phyloP scores from a whole-genome alignment of 2,329 filamentous ascomycete genomes.

The Sclerotinia minor region DNA sequence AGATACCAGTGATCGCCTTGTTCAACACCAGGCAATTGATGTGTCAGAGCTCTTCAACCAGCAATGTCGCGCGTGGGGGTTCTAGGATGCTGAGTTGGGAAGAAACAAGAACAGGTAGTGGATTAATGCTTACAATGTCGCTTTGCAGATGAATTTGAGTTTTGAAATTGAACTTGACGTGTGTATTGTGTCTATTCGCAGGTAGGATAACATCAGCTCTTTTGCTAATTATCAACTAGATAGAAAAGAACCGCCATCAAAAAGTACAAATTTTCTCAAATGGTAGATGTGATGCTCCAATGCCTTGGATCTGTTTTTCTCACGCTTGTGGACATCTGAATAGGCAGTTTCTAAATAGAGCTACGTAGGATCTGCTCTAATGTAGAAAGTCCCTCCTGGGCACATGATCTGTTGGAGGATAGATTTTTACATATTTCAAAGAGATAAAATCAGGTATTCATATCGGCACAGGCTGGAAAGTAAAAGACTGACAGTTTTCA shows the following conservation, averaged over 20 bases:
- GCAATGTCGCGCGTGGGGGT: not conserved
- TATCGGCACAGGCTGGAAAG: not conserved
- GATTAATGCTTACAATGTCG: not conserved
- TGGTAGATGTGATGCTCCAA: not conserved
- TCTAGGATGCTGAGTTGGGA: not conserved
- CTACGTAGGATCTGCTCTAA: not conserved
- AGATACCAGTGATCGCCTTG: slow-evolving; percentile 57
- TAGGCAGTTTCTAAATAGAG: not conserved
- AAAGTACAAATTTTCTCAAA: not conserved
- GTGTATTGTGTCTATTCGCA: too few relatives aligned
- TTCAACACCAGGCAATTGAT: slow-evolving; percentile 55
- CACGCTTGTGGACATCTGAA: slow-evolving; percentile 1
- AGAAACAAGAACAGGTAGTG: not conserved
- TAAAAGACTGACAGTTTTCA: not conserved
- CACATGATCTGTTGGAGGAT: not conserved
- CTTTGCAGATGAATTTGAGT: not conserved
- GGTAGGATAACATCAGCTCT: not conserved
- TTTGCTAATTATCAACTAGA: too few relatives aligned
- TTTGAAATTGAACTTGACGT: too few relatives aligned
- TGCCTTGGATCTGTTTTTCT: not conserved
- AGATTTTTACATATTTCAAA: not conserved
- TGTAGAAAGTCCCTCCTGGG: not conserved
- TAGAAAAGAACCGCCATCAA: not conserved
- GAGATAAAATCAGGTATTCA: not conserved
- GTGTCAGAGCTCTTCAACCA: not conserved